Evolutionary conservation across 179 eudicot species (phyloP).

Genomic region (Carnegiea gigantea): DNA sequence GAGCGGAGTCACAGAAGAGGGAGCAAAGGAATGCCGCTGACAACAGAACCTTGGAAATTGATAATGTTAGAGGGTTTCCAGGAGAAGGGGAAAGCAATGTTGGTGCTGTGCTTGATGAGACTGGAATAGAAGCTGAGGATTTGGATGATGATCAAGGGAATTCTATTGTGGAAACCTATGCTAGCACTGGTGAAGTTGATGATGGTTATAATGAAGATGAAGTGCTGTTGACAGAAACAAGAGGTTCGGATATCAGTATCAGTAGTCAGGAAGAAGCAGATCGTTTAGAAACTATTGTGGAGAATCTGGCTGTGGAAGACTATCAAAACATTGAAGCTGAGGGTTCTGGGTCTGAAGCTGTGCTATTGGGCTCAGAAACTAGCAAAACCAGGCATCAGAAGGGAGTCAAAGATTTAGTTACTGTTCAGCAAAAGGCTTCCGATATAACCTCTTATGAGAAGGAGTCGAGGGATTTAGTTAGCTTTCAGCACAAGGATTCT

Average conservation of each 20-base stretch:
- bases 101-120: constrained; percentile 23
- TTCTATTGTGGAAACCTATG: not conserved
- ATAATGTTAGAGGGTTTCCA: constrained; percentile 12
- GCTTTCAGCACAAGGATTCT: constrained; percentile 5
- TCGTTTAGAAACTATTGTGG: not conserved
- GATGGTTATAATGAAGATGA: not conserved
- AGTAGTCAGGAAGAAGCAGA: not conserved
- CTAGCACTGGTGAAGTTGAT: constrained; percentile 1
- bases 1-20: constrained; percentile 43
- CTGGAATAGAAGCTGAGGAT: constrained; percentile 17
- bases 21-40: constrained; percentile 44
- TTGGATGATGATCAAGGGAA: not conserved
- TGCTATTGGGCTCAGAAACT: not conserved
- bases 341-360: not conserved
- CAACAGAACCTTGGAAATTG: constrained; percentile 38
- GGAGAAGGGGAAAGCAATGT: constrained; percentile 12
- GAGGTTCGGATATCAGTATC: not conserved
- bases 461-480: constrained; percentile 15
- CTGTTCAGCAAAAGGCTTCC: constrained; percentile 16
- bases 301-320: not conserved
- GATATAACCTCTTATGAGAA: constrained; percentile 21
- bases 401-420: constrained; percentile 7
- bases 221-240: not conserved
- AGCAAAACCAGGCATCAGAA: constrained; percentile 5
- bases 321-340: not conserved